Conservation (phyloP, 2,329 filamentous ascomycete species). For the Reticulascus tulasneorum region DNA sequence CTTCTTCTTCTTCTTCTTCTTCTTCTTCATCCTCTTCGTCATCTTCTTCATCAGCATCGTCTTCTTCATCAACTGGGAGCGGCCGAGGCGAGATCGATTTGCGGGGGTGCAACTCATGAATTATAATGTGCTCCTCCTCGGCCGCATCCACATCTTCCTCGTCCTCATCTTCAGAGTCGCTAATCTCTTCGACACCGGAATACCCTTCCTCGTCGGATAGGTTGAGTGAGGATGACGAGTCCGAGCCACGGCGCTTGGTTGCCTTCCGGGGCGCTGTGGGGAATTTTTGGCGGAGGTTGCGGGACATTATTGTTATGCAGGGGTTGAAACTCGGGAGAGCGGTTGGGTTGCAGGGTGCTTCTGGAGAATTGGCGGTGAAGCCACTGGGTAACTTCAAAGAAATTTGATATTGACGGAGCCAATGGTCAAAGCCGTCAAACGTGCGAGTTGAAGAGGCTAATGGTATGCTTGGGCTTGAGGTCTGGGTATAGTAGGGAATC, state of each 20-base stretch:
- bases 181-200: constrained; percentile 74
- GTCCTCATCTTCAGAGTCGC: constrained; percentile 72
- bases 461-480: too few relatives aligned
- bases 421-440: background rate
- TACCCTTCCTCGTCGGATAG: constrained; percentile 68
- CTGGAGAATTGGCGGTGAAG: constrained; percentile 3
- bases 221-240: constrained; percentile 53
- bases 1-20: constrained; percentile 34
- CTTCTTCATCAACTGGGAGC: constrained; percentile 25
- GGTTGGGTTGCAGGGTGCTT: constrained; percentile 7
- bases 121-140: constrained; percentile 72
- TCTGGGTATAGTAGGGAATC: too few relatives aligned
- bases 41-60: constrained; percentile 27
- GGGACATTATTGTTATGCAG: constrained; percentile 38
- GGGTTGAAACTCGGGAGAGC: constrained; percentile 2
- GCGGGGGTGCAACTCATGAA: constrained; percentile 34
- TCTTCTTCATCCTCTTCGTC: constrained; percentile 34
- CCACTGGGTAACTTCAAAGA: constrained; percentile 1
- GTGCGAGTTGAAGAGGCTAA: background rate
- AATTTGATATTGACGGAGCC: too few relatives aligned
- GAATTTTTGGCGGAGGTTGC: constrained; percentile 48
- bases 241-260: constrained; percentile 45
- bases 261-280: constrained; percentile 39
- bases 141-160: constrained; percentile 72
- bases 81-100: constrained; percentile 45